phyloP scores from a whole-genome alignment of 192 early-diverging fungal genomes.

The Jimgerdemannia flammicorona region DNA sequence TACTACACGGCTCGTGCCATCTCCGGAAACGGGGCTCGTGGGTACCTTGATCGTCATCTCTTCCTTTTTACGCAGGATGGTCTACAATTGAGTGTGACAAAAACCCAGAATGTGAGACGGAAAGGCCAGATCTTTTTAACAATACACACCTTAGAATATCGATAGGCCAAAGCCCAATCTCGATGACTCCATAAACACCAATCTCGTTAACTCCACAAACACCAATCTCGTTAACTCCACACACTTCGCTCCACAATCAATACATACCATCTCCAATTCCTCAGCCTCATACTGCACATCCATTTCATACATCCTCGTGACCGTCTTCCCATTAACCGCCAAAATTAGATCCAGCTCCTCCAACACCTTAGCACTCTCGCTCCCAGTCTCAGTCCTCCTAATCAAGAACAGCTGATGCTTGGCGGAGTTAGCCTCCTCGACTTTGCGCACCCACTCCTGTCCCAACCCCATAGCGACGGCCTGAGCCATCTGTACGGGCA shows the following conservation, averaged over 20 bases:
- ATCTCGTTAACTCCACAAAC: too few relatives aligned
- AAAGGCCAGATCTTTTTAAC: constrained; percentile 10
- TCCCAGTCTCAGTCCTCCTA: constrained; percentile 53
- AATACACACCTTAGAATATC: too few relatives aligned
- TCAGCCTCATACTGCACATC: constrained; percentile 56
- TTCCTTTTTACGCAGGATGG: constrained; percentile 65
- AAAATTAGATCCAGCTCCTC: constrained; percentile 66
- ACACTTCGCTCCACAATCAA: neutral
- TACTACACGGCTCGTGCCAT: constrained; percentile 65
- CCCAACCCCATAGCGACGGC: constrained; percentile 59
- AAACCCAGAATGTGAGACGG: neutral
- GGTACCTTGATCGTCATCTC: constrained; percentile 70
- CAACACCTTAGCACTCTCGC: constrained; percentile 52
- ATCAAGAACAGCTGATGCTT: constrained; percentile 58
- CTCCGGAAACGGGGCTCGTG: constrained; percentile 54
- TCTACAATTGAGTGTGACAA: constrained; percentile 12
- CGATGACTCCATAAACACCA: too few relatives aligned
- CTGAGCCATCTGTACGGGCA: constrained; percentile 50
- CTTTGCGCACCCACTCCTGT: constrained; percentile 49
- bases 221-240: too few relatives aligned
- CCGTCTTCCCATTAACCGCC: constrained; percentile 62
- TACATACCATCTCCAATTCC: constrained; percentile 49
- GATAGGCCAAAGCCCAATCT: too few relatives aligned
- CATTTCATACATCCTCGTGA: constrained; percentile 57
- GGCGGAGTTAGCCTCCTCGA: constrained; percentile 49